phyloP scores from a whole-genome alignment of 139 green algal genomes.

The Chlamydomonas sphaeroides region DNA sequence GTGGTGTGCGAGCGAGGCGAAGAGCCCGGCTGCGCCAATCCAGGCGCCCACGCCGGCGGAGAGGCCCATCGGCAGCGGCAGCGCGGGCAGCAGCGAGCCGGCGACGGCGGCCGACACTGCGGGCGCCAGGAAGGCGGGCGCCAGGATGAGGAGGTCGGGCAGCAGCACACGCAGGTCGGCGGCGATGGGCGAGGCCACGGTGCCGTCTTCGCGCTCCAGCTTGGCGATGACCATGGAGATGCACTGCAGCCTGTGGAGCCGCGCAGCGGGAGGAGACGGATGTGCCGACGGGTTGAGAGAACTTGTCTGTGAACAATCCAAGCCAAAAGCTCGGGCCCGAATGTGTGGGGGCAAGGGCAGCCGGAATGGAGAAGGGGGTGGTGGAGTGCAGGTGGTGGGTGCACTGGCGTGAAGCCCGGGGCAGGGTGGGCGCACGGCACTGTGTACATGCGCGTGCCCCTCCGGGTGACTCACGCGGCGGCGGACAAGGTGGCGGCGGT shows the following conservation, averaged over 20 bases:
- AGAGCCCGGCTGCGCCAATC: background rate
- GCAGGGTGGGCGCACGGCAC: too few species aligned
- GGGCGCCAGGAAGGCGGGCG: constrained; percentile 28
- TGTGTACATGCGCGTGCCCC: too few species aligned
- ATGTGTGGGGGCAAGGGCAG: too few species aligned
- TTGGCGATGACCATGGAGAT: constrained; percentile 81
- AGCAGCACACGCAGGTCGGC: constrained; percentile 34
- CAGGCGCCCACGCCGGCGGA: constrained; percentile 25
- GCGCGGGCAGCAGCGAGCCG: constrained; percentile 23
- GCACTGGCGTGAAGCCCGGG: too few species aligned
- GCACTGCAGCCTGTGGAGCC: constrained; percentile 76
- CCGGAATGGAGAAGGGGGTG: background rate
- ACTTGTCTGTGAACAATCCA: too few species aligned
- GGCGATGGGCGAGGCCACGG: constrained; percentile 58
- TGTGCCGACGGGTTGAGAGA: too few species aligned
- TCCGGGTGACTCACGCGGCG: constrained; percentile 61
- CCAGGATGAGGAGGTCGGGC: constrained; percentile 39
- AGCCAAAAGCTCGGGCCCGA: too few species aligned
- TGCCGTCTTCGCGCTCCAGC: constrained; percentile 77
- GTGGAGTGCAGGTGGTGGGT: too few species aligned
- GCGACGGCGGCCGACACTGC: background rate
- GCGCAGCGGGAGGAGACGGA: too few species aligned
- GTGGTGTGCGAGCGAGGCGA: background rate
- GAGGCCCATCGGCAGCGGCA: constrained; percentile 34
- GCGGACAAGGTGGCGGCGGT: constrained; percentile 89